phyloP scores from a whole-genome alignment of 805 yeast genomes.

The Starmerella stigmatis region DNA sequence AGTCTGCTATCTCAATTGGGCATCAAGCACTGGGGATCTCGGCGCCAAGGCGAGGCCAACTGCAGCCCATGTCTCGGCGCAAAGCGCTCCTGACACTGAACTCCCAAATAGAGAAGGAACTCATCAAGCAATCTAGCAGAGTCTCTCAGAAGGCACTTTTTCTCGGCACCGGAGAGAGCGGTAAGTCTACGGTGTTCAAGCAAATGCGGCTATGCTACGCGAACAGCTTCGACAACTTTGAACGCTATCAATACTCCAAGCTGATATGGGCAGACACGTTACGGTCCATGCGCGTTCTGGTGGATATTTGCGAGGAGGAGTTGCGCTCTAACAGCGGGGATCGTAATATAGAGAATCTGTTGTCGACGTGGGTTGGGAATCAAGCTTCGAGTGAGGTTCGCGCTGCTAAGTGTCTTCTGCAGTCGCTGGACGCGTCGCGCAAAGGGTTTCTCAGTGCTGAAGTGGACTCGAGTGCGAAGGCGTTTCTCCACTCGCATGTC shows the following conservation, averaged over 20 bases:
- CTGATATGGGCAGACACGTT: slow-evolving; percentile 90
- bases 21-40: not conserved
- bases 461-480: slow-evolving; percentile 51
- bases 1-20: not conserved
- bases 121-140: slow-evolving; percentile 18
- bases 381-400: not conserved
- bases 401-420: slow-evolving; percentile 11
- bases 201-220: slow-evolving; percentile 78
- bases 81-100: slow-evolving; percentile 31
- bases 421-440: slow-evolving; percentile 18
- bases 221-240: slow-evolving; percentile 71
- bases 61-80: slow-evolving; percentile 3
- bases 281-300: slow-evolving; percentile 67
- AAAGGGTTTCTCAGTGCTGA: slow-evolving; percentile 32
- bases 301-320: slow-evolving; percentile 34
- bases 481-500: slow-evolving; percentile 32
- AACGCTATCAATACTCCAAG: slow-evolving; percentile 67
- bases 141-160: slow-evolving; percentile 40
- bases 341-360: slow-evolving; percentile 1
- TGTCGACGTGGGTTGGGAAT: slow-evolving; percentile 12
- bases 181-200: slow-evolving; percentile 69
- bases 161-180: slow-evolving; percentile 77
- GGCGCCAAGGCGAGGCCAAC: not conserved
- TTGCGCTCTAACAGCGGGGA: slow-evolving; percentile 1
- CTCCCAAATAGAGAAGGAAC: slow-evolving; percentile 37